Base-by-base conservation (phyloP, 2,329 filamentous ascomycete species). In the Monascus ruber region DNA sequence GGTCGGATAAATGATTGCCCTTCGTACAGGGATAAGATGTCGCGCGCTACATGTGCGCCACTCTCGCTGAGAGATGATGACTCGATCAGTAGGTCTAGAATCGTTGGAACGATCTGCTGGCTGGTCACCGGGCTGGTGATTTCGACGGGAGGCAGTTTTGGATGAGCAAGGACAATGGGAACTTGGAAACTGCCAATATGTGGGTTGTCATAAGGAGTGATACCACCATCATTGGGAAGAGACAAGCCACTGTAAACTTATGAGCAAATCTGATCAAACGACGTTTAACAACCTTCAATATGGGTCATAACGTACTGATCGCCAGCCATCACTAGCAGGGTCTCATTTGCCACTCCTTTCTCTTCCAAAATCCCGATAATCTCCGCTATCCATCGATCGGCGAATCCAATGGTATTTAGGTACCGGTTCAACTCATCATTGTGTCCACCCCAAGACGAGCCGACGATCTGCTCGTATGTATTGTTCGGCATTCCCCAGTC, bases 161-260 rank as follows among this genome's bases (percentile, higher is more conserved):
- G 58, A 39, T 61, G 58, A 0, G 57, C 52, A 24, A 61, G 43
- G 17, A 58, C 47, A 9, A 61, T 46, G 3, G 58, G 58, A 3
- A 61, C 50, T 25, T 60, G 56, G 44, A 60, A 60, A 38, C 48
- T 59, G 33, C 50, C 52, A 26, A 55, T 43, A 37, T 60, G 56
- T 1, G 56, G 55, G 38, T 58, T 56, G 40, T 56, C 53, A 37
- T 60, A 56, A 9, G 58, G 49, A 8, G 57, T 56, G 28, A 58
- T 46, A 6, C 56, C 56, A 7, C 56, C 54, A 37, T 61, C 52
- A 32, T 59, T 58, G n/a, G 57, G 58, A 6, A 60, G 52, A 2
- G 57, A 61, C 6, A 60, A 42, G 17, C 55, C 56, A 39, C 51
- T 54, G 29, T 24, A 6, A 10, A 9, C 26, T 17, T 2, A 32